Evolutionary conservation across 2,329 filamentous ascomycete species (phyloP), one percentile per base, ranked within the genome.

Genomic region (Domatiomyces globalis): DNA sequence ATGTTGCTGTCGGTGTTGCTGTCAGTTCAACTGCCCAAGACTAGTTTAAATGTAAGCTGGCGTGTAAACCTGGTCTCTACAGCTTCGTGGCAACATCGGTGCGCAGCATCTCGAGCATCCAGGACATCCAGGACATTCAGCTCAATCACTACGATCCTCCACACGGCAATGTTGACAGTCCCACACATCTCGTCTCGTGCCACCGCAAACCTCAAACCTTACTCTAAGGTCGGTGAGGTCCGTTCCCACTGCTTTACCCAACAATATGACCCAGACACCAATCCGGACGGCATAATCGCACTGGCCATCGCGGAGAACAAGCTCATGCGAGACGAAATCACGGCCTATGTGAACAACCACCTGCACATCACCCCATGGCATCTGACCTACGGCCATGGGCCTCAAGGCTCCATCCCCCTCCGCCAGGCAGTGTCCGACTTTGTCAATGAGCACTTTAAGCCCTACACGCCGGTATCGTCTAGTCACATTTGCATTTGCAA

Each of bases 381-480:
- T 49, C 61, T 69, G 46, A 68, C 66, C 10, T 69, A 69, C 52
- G 65, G 67, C 18, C 62, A 68, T 10, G 66, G 66, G 1, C 60
- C 62, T 0, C 49, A 51, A 5, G 66, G 67, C 8, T 65, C 65
- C 0, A 49, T 42, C 5, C 54, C 57, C 17, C 58, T 68, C 4
- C 47, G 53, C 9, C 39, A 33, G 20, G 61, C 64, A 2, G 56
- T 69, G 44, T 57, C 62, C 6, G 48, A 51, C 1, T 67, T 67
- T 33, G 54, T 69, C 19, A 63, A 60, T 36, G 55, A 58, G 10
- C 58, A 67, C 20, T 59, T 69, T 17, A 53, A 61, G 1, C 65
- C 66, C 2, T 45, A 58, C 4, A 54, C 43, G 2, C 57, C 60
- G 4, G 49, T 69, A 4, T 54, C 59, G 4, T 49, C 59, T 1